Base-by-base conservation (phyloP, 2,329 filamentous ascomycete genomes). In the Neofusicoccum kwambonambiense region DNA sequence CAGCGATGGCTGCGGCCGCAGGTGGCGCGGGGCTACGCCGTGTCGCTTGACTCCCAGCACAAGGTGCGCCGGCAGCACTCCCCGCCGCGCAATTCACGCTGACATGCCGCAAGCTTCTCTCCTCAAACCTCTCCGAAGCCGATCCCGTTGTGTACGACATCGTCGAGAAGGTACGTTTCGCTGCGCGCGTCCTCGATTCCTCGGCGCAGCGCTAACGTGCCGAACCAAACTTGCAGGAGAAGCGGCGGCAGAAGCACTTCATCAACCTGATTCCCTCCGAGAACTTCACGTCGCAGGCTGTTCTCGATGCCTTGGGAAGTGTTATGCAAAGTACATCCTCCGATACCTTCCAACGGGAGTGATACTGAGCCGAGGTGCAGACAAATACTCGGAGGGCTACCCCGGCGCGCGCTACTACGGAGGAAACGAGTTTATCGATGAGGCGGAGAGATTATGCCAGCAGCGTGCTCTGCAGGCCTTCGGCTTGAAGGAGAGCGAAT, bases 331-430 rank as follows among this genome's bases (percentile, higher is more conserved):
- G 77, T 79, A 76, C 22, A 74, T 68, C 62, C 34, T n/a, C 34
- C 42, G 22, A 93, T 89, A 66, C 90, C 91, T 79, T 96, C 95
- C 56, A 42, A 19, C 49, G 91, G 64, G 67, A 62, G n/a, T 47
- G 7, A 67, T 66, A 68, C 76, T 78, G 45, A 78, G 41, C 35
- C 19, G 15, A 19, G 15, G 31, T 41, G 92, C 76, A 81, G 82
- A 99, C 88, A 99, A 99, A 85, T 99, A 99, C 87, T 97, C 93
- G 17, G 95, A 99, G 86, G 95, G 95, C 70, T 97, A 97, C 81
- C 95, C 95, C 71, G 95, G 95, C 78, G 95, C 95, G 74, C 90
- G 95, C 81, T 99, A 99, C 87, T 99, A 99, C 77, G 95, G 95
- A 77, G 95, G 95, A 77, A 99, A 99, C 85, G 91, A 99, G 86